A percentile compares a stretch with the other conserved stretches of the same genome.
These are phyloP conservation scores for Phytophthora sp. DNA, from an alignment of 352 stramenopile genomes.

Conservation along the genomic window DNA sequence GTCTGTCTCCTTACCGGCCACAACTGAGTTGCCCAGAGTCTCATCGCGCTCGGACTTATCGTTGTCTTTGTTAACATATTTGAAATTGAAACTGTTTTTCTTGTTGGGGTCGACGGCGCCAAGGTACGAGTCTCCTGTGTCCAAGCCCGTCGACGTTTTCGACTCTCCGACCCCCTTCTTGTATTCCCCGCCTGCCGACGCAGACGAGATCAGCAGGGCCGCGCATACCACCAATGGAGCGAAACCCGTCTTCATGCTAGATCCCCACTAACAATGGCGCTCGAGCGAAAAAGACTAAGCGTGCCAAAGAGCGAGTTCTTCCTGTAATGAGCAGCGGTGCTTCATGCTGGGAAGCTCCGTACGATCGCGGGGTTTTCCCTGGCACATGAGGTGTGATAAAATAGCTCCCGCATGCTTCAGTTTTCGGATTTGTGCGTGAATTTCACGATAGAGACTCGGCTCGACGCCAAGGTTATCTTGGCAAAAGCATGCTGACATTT, in stretches of 20 bases:
- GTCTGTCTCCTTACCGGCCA: conserved; percentile 18
- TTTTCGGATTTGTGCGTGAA: conserved; percentile 32
- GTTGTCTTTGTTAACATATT: conserved; percentile 22
- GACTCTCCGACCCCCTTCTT: conserved; percentile 4
- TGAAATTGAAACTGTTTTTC: conserved; percentile 26
- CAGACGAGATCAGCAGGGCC: conserved; percentile 20
- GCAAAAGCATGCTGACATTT: conserved; percentile 24
- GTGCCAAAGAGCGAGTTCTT: conserved; percentile 33
- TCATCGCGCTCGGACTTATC: conserved; percentile 8
- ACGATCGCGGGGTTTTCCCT: conserved; percentile 29
- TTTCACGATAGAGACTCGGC: conserved; percentile 3
- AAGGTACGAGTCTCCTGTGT: conserved; percentile 24
- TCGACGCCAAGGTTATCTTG: conserved; percentile 10
- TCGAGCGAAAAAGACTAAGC: conserved; percentile 4
- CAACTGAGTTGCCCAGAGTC: conserved; percentile 28
- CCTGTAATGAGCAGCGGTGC: conserved; percentile 32
- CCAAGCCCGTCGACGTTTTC: conserved; percentile 12
- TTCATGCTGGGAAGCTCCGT: conserved; percentile 19
- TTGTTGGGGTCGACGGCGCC: not conserved
- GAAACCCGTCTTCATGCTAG: conserved; percentile 24
- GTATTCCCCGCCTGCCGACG: conserved; percentile 8
- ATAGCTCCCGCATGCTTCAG: conserved; percentile 22
- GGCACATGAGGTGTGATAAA: conserved; percentile 28
- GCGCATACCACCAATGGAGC: conserved; percentile 20
- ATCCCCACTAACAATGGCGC: conserved; percentile 4